Evolutionary conservation across 768 basidiomycete species (phyloP), one percentile per base, ranked within the genome.

Genomic region (Cytidiella melzeri): DNA sequence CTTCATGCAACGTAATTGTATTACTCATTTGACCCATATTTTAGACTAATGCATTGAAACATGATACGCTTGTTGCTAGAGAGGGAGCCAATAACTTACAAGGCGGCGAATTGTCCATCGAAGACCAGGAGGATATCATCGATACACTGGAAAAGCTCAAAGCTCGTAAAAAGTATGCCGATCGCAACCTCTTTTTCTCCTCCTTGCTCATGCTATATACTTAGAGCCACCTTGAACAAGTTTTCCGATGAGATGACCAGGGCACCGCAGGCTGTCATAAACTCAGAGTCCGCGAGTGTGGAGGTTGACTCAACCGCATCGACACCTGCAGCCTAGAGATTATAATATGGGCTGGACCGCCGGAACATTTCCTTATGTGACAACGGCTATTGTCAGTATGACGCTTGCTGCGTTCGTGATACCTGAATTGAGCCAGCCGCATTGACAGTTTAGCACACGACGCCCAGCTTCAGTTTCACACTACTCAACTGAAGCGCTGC

Each of bases 41-140:
- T 37, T 51, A 61, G 45, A 48, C 43, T 50, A 58, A 56, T 49
- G 47, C 52, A 5, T 43, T 47, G 28, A 52, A 41, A 25, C 45
- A 52, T 4, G 27, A 46, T 19, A 6, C 47, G 23, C 19, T 18
- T 18, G 39, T 28, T 3, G 51, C 51, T 1, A 45, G 28, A 34
- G 45, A 47, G 3, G 13, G n/a, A 13, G 51, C 51, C 11, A 24
- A 36, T 26, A 15, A 40, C 18, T 28, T 52, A 18, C 30, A 41
- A n/a, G 51, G 51, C 18, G 51, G 45, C 2, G 34, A 52, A 25
- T 10, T 52, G 9, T 46, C 51, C 15, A 24, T 39, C 13, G 51
- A n/a, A 19, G 51, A 52, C 18, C 40, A 52, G 20, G 45, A 47
- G 18, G 51, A 47, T 15, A 38, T 52, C 13, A 30, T 37, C 6